phyloP scores from a whole-genome alignment of 768 basidiomycete genomes.

The Xerocomus spinulosus region DNA sequence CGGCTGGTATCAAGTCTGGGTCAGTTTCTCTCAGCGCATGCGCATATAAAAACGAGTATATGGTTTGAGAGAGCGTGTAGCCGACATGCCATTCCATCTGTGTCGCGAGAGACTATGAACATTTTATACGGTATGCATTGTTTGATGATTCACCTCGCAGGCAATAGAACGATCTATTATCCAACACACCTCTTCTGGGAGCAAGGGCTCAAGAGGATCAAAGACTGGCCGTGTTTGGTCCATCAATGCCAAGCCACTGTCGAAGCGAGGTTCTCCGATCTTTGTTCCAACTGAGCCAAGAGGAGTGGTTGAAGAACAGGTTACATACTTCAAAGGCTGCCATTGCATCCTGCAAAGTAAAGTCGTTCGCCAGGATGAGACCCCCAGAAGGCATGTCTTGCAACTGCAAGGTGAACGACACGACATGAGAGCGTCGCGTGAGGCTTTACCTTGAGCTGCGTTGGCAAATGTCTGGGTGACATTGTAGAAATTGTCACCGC shows the following conservation, averaged over 20 bases:
- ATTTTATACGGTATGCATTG: constrained; percentile 6
- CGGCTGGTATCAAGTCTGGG: constrained; percentile 42
- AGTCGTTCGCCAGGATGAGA: constrained; percentile 62
- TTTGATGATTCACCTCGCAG: constrained; percentile 59
- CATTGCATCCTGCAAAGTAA: constrained; percentile 87
- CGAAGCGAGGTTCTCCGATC: constrained; percentile 89
- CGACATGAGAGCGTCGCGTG: neutral
- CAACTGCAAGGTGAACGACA: constrained; percentile 17
- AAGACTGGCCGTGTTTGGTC: constrained; percentile 48
- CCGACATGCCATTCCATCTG: constrained; percentile 90
- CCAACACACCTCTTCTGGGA: constrained; percentile 84
- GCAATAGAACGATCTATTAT: constrained; percentile 74
- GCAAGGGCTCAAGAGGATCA: constrained; percentile 55
- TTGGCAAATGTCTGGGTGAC: constrained; percentile 55
- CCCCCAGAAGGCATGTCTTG: constrained; percentile 61
- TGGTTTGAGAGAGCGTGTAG: constrained; percentile 78
- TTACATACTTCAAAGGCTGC: constrained; percentile 76
- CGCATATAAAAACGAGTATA: constrained; percentile 74
- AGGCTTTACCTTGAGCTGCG: constrained; percentile 55
- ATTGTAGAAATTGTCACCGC: constrained; percentile 58
- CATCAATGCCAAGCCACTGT: constrained; percentile 62
- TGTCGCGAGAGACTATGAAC: constrained; percentile 12
- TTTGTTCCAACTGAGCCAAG: constrained; percentile 31
- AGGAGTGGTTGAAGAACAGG: constrained; percentile 1
- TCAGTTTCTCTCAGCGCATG: constrained; percentile 61